Evolutionary conservation across 352 stramenopile species (phyloP).

Genomic region (Globisporangium middletonii): DNA sequence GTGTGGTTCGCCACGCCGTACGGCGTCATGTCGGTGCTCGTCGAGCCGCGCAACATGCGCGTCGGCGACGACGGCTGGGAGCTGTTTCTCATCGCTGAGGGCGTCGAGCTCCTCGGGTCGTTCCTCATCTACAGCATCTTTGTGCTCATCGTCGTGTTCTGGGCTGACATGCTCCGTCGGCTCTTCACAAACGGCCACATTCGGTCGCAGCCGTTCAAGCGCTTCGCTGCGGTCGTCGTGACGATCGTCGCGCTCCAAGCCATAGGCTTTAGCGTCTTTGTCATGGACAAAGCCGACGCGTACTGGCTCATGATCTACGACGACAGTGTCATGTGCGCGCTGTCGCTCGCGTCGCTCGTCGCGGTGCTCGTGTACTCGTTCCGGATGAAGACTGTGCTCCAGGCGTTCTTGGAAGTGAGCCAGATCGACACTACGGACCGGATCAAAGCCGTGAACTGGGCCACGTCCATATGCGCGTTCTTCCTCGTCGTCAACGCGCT

Average conservation of each 20-base stretch:
- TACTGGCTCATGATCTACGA: constrained; percentile 95
- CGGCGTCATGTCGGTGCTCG: constrained; percentile 58
- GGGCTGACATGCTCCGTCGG: constrained; percentile 96
- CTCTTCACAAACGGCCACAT: constrained; percentile 72
- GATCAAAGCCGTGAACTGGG: constrained; percentile 94
- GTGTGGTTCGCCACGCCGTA: constrained; percentile 76
- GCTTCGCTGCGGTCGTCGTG: constrained; percentile 85
- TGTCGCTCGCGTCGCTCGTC: constrained; percentile 86
- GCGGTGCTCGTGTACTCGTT: constrained; percentile 94
- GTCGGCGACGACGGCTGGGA: constrained; percentile 63
- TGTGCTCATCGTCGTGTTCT: constrained; percentile 97
- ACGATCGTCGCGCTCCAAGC: constrained; percentile 65
- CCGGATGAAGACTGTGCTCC: constrained; percentile 94
- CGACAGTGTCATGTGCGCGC: constrained; percentile 79
- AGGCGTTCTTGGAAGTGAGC: constrained; percentile 93
- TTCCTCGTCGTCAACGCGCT: constrained; percentile 93
- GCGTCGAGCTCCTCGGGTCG: constrained; percentile 87
- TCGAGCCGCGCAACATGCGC: constrained; percentile 46
- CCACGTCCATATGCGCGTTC: constrained; percentile 92
- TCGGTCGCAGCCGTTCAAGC: constrained; percentile 77
- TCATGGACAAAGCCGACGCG: constrained; percentile 76
- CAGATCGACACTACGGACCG: constrained; percentile 96
- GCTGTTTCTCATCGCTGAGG: constrained; percentile 78
- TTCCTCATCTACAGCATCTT: constrained; percentile 96
- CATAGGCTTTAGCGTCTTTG: constrained; percentile 87